A percentile compares a stretch with the other conserved stretches of the same genome.
phyloP scores from a whole-genome alignment of 2,329 filamentous ascomycete genomes.

The Penicillium griseofulvum region DNA sequence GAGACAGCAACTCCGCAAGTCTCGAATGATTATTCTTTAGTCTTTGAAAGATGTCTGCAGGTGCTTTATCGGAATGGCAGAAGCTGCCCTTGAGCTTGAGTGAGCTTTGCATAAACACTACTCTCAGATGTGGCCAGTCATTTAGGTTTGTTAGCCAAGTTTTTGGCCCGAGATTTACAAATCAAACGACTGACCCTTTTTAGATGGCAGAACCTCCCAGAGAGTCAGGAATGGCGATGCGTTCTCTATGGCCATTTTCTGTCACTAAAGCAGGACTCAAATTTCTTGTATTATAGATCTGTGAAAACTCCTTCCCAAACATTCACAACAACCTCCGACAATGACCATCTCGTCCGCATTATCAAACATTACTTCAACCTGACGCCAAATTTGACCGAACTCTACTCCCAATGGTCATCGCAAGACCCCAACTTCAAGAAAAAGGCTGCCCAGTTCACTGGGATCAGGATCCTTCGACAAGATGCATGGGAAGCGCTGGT shows the following conservation, averaged over 20 bases:
- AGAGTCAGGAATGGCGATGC: constrained; percentile 82
- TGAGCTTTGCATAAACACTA: constrained; percentile 93
- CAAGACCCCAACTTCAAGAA: constrained; percentile 85
- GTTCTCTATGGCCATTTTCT: constrained; percentile 81
- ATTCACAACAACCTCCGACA: constrained; percentile 36
- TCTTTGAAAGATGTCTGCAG: constrained; percentile 4
- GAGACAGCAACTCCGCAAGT: not conserved
- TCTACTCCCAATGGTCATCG: constrained; percentile 85
- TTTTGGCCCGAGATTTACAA: not conserved
- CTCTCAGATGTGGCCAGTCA: constrained; percentile 89
- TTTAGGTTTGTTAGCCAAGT: constrained; percentile 57
- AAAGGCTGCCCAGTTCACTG: constrained; percentile 81
- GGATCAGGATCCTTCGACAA: constrained; percentile 88
- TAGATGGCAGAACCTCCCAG: constrained; percentile 77
- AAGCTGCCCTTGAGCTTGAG: constrained; percentile 78
- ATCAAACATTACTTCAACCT: constrained; percentile 86
- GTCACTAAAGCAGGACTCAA: constrained; percentile 77
- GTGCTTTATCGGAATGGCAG: constrained; percentile 72
- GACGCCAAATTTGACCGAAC: constrained; percentile 65
- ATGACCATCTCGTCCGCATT: constrained; percentile 69
- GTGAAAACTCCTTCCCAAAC: constrained; percentile 4
- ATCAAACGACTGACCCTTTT: constrained; percentile 5
- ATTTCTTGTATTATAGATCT: constrained; percentile 74
- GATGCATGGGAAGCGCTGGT: constrained; percentile 94
- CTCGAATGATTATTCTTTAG: not conserved